Evolutionary conservation across 2,329 filamentous ascomycete species (phyloP), one percentile per base, ranked within the genome.

Genomic region (Epichloe sibirici): DNA sequence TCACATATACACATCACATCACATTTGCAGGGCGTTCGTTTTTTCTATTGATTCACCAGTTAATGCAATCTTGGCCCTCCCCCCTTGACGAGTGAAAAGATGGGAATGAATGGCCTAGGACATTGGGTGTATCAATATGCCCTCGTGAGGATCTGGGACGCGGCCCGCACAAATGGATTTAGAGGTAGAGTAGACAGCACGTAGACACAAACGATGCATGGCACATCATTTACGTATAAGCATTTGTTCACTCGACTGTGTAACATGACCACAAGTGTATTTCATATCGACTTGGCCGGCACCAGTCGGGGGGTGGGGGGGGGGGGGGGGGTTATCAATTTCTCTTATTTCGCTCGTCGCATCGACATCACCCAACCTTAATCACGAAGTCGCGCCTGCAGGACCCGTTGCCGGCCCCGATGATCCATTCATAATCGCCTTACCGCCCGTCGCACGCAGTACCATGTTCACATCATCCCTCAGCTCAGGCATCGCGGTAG

Each of bases 401-500:
- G 11, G 4, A 31, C 28, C 12, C n/a, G 9, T 5, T 34, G 11
- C 38, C 48, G 15, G 8, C 9, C 37, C 34, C 23, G 13, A 15
- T 9, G 5, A 31, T 31, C 44, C 49, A 31, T 51, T 45, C 42
- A 17, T 28, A 11, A 55, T 39, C 5, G 48, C 45, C 12, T 54
- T 53, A 11, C 68, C 69, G 2, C 70, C 71, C 0, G 76, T 79
- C 3, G 69, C 71, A 55, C 69, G 70, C 6, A 82, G 57, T 8
- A 83, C 75, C 39, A 65, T 62, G 9, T 69, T 69, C 13, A 81
- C 74, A 55, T 83, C 79, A 2, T 69, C 72, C 35, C 67, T 61
- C 57, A 83, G 62, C 74, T 83, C 81, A 6, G 81, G 81, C 73
- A 83, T 74, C 17, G 78, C 78, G 40, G 65, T 65, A 40, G 68